A percentile compares a stretch with the other conserved stretches of the same genome.
Conservation (phyloP, 352 stramenopile species). For the Phytophthora litchii region DNA sequence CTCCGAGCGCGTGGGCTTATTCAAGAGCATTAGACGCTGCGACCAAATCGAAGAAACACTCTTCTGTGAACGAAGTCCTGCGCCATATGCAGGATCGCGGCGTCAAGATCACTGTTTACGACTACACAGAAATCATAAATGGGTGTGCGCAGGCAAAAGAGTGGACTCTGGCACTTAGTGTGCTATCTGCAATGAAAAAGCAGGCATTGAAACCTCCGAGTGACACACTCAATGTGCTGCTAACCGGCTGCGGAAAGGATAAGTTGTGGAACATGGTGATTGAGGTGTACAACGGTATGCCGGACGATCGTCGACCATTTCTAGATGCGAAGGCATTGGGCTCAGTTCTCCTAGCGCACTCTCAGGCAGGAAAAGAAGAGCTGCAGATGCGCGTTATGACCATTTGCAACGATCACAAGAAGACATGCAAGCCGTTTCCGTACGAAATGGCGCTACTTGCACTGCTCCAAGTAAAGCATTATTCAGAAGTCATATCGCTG, state of each 20-base stretch:
- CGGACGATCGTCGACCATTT: background rate
- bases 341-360: constrained; percentile 4
- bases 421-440: constrained; percentile 3
- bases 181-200: constrained; percentile 17
- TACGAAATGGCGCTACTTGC: constrained; percentile 5
- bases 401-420: constrained; percentile 16
- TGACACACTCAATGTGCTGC: background rate
- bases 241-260: constrained; percentile 4
- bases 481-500: constrained; percentile 3
- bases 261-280: constrained; percentile 10
- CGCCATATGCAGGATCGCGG: constrained; percentile 3
- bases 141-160: constrained; percentile 4
- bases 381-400: constrained; percentile 1
- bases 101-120: background rate
- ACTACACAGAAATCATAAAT: constrained; percentile 4
- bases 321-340: constrained; percentile 3
- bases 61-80: constrained; percentile 8
- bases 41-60: constrained; percentile 2
- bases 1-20: constrained; percentile 2
- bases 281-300: constrained; percentile 15
- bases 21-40: constrained; percentile 7
- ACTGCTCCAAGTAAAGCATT: constrained; percentile 17
- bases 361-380: constrained; percentile 9
- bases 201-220: background rate
- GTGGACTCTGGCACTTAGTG: constrained; percentile 9